Base-by-base conservation (phyloP, 2,329 filamentous ascomycete species). In the Westerdykella aurantiaca region DNA sequence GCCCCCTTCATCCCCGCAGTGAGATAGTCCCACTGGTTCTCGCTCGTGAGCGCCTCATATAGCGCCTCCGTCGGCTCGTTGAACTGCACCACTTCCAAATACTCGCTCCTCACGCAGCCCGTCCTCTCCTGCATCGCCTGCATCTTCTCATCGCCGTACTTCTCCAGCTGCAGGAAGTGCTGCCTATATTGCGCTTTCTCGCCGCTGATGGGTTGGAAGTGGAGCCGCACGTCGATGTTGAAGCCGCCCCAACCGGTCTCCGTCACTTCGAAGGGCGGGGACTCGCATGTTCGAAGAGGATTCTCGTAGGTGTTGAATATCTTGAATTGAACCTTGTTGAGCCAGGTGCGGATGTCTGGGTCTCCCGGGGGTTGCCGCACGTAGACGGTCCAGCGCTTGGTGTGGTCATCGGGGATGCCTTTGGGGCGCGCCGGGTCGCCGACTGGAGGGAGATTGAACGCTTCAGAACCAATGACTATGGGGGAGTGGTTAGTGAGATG, bases 171-270 rank as follows among this genome's bases (percentile, higher is more conserved):
- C 45, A 98, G 73, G 60, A 89, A 88, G 69, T 97, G 93, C 73
- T 93, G 95, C 2, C 95, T 72, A n/a, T 90, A 94, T 69, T 95
- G 88, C 4, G 91, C 87, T 69, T 98, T 98, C 73, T 98, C 93
- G 57, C 81, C 83, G 31, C 83, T 86, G 63, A 94, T 86, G 44
- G 86, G 82, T 44, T 87, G 82, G 69, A 96, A 98, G 73, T 95
- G 95, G 37, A 98, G 78, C 63, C 95, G 89, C 64, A 98, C 85
- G 50, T 90, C 87, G 60, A 98, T 94, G 66, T 93, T 88, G 72
- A 98, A 98, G 71, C 96, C 93, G 60, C 93, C 93, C 87, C 94
- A 98, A 39, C 93, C 93, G 0, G 93, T 97, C 69, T 97, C 93
- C 50, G 81, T 80, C 48, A 97, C 85, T 60, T 88, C 76, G 60